Evolutionary conservation across 352 stramenopile genomes (phyloP).

Genomic region (Hyaloperonospora brassicae): DNA sequence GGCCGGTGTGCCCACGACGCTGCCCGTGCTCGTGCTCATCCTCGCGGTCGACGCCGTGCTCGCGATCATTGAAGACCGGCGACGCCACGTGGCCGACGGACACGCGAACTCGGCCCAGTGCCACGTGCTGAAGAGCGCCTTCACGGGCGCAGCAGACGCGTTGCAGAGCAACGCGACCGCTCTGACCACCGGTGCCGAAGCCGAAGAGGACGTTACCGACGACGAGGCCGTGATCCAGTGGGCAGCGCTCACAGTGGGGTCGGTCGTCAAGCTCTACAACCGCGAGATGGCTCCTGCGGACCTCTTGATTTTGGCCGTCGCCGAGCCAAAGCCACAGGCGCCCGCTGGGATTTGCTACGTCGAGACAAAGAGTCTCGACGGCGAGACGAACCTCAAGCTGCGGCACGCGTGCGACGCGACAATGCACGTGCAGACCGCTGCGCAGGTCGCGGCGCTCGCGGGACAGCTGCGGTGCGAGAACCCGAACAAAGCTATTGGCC

Average conservation of each 20-base stretch:
- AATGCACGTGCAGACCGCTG: conserved; percentile 31
- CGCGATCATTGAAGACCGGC: conserved; percentile 77
- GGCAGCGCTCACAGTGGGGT: conserved; percentile 70
- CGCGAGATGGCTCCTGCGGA: conserved; percentile 78
- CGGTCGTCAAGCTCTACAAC: conserved; percentile 74
- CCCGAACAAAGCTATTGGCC: conserved; percentile 71
- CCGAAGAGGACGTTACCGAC: background rate
- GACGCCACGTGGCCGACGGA: conserved; percentile 69
- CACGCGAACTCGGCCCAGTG: conserved; percentile 73
- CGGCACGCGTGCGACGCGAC: conserved; percentile 60
- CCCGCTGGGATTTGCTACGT: conserved; percentile 79
- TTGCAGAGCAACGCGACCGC: conserved; percentile 4
- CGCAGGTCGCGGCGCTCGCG: conserved; percentile 31
- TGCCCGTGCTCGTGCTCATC: conserved; percentile 84
- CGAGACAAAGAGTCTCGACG: conserved; percentile 84
- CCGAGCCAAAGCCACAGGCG: conserved; percentile 52
- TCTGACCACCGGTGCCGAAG: conserved; percentile 4
- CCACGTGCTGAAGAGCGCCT: conserved; percentile 46
- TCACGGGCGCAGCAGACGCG: conserved; percentile 25
- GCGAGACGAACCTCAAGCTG: conserved; percentile 88
- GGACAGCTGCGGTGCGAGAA: conserved; percentile 62
- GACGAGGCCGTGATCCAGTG: conserved; percentile 53
- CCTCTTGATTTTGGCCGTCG: conserved; percentile 71
- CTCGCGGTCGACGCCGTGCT: conserved; percentile 83
- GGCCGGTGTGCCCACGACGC: conserved; percentile 60